Evolutionary conservation across 805 yeast genomes (phyloP), one percentile per base, ranked within the genome.

Genomic region (Lipomyces anomalus): DNA sequence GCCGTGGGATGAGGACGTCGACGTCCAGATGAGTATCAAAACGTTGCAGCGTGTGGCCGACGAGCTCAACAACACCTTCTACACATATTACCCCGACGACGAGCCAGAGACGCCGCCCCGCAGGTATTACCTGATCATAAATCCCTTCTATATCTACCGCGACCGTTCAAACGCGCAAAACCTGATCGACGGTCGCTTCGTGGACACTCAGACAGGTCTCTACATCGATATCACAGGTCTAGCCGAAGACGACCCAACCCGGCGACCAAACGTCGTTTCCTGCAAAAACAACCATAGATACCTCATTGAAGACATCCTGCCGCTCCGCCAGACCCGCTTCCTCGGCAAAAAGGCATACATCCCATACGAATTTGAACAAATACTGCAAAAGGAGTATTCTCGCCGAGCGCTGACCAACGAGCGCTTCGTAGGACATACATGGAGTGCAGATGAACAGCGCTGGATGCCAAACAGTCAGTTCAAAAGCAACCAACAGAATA

Each of bases 91-190:
- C 73, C 76, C 78, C 57, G 95, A 88, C 67, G 78, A 77, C 58
- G 90, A 80, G 59, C 80, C 75, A 32, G 78, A 77, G 58, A 89
- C 80, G 59, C 80, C 75, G 33, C 64, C 71, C 4, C 75, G 76
- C 7, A 60, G 67, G 23, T 76, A 66, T 44, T 60, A 67, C 11
- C 57, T 76, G 33, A 80, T 76, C 52, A 69, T 76, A 4, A 65
- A 70, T 21, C 74, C 80, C 0, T 67, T 69, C 64, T 75, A 65
- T 55, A 65, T 74, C 46, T 72, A 75, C 55, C 69, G 81, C 38
- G 69, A 68, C 1, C 59, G 67, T 29, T 70, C 72, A 32, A 74
- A 76, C 51, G 73, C 74, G 65, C 69, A 11, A 58, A 78, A 49
- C 70, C 74, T 48, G 64, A 76, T 63, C 18, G 80, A 76, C 57